Percentiles rank a stretch among this genome's conserved stretches.
phyloP scores from a whole-genome alignment of 371 early-diverging fungal species.

The Chytridium lagenaria region DNA sequence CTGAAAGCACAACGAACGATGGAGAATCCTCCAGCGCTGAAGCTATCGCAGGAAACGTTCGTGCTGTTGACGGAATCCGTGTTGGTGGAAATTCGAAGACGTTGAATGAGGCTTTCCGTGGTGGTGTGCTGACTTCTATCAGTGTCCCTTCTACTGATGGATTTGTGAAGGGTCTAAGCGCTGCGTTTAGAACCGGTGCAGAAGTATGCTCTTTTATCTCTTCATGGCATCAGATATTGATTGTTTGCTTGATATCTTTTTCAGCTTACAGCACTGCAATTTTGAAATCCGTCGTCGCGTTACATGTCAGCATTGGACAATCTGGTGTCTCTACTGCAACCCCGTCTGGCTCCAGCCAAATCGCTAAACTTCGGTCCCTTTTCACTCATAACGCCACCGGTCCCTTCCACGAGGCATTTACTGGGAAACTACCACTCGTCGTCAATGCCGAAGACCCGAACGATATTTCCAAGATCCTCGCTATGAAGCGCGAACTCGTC shows the following conservation, averaged over 20 bases:
- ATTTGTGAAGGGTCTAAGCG: conserved; percentile 29
- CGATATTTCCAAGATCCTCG: conserved; percentile 72
- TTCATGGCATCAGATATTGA: neutral
- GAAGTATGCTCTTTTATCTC: conserved; percentile 21
- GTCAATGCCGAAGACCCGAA: conserved; percentile 63
- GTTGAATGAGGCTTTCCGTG: conserved; percentile 24
- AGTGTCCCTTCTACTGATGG: conserved; percentile 29
- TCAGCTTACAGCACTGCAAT: conserved; percentile 53
- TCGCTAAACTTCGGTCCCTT: conserved; percentile 60
- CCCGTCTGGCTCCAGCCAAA: conserved; percentile 67
- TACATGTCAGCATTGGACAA: conserved; percentile 55
- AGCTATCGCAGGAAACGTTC: conserved; percentile 13
- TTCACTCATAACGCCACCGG: conserved; percentile 29
- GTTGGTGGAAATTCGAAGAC: conserved; percentile 34
- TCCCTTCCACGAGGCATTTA: conserved; percentile 55
- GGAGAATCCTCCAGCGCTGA: conserved; percentile 24
- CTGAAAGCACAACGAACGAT: conserved; percentile 38
- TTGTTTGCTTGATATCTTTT: too few species aligned
- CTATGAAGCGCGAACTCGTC: conserved; percentile 54
- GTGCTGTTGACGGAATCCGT: conserved; percentile 41
- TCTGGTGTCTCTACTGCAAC: conserved; percentile 10
- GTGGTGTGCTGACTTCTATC: conserved; percentile 34
- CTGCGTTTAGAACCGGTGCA: neutral
- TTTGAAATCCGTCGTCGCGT: conserved; percentile 65
- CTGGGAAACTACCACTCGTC: conserved; percentile 71